phyloP scores from a whole-genome alignment of 2,329 filamentous ascomycete species.

The Aspergillus arachidicola region DNA sequence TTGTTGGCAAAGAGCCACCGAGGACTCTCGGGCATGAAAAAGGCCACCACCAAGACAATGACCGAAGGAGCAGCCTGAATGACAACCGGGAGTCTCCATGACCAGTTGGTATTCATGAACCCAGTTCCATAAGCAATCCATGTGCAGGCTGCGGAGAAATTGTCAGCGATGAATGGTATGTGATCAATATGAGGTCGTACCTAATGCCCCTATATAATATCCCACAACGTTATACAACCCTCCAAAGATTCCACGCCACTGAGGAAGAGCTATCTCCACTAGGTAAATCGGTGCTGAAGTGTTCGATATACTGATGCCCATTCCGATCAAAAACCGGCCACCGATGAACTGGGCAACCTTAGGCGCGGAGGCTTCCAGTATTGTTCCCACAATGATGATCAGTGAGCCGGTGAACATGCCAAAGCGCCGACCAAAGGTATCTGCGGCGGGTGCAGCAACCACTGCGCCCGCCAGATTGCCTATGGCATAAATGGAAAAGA shows the following conservation, averaged over 20 bases:
- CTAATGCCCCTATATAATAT: slow-evolving; percentile 18
- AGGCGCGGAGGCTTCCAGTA: slow-evolving; percentile 26
- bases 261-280: slow-evolving; percentile 33
- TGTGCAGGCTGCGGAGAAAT: slow-evolving; percentile 6
- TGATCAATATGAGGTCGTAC: not conserved
- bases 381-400: slow-evolving; percentile 29
- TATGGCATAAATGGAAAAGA: slow-evolving; percentile 47
- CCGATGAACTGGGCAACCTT: slow-evolving; percentile 30
- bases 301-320: slow-evolving; percentile 40
- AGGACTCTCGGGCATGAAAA: slow-evolving; percentile 64
- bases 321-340: slow-evolving; percentile 35
- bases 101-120: slow-evolving; percentile 27
- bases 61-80: slow-evolving; percentile 51
- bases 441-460: slow-evolving; percentile 47
- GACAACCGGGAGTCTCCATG: slow-evolving; percentile 64
- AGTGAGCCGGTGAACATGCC: slow-evolving; percentile 47
- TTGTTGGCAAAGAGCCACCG: slow-evolving; percentile 64
- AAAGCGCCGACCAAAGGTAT: slow-evolving; percentile 48
- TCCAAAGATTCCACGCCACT: slow-evolving; percentile 30
- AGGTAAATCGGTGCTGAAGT: slow-evolving; percentile 33
- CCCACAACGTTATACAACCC: slow-evolving; percentile 33
- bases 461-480: slow-evolving; percentile 49
- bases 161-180: not conserved
- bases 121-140: slow-evolving; percentile 29
- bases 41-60: slow-evolving; percentile 54